These are phyloP conservation scores for Smittium culicis DNA, from an alignment of 371 early-diverging fungal genomes.

Conservation along the genomic window DNA sequence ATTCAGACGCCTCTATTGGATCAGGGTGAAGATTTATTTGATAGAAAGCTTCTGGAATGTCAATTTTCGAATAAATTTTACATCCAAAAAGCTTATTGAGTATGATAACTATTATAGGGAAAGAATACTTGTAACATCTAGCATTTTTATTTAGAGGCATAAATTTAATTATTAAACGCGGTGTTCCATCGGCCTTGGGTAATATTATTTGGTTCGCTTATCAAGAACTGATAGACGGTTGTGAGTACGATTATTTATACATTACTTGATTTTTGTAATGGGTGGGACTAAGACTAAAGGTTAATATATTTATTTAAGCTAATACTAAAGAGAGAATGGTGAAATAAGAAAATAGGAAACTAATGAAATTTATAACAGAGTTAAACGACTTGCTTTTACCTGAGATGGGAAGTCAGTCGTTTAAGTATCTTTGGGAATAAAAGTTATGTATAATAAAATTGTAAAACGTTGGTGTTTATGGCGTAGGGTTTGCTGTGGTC, in stretches of 20 bases:
- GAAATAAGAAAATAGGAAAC: too few species aligned
- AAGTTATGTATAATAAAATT: too few species aligned
- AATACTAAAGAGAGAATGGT: too few species aligned
- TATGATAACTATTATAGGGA: neutral
- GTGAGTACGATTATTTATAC: neutral
- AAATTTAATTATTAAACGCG: neutral
- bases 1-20: neutral
- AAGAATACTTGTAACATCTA: neutral
- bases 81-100: neutral
- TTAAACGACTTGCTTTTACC: too few species aligned
- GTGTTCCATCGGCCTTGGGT: neutral
- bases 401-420: too few species aligned
- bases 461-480: too few species aligned
- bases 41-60: neutral
- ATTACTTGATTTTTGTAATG: too few species aligned
- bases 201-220: neutral
- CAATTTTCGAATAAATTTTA: neutral
- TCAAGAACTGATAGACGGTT: neutral
- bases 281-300: too few species aligned
- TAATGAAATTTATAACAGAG: too few species aligned
- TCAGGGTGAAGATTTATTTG: neutral
- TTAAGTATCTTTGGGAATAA: too few species aligned
- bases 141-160: neutral
- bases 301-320: too few species aligned
- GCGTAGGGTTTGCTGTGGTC: too few species aligned